Conservation (phyloP, 2,329 filamentous ascomycete species). For the Fusarium oxysporum region DNA sequence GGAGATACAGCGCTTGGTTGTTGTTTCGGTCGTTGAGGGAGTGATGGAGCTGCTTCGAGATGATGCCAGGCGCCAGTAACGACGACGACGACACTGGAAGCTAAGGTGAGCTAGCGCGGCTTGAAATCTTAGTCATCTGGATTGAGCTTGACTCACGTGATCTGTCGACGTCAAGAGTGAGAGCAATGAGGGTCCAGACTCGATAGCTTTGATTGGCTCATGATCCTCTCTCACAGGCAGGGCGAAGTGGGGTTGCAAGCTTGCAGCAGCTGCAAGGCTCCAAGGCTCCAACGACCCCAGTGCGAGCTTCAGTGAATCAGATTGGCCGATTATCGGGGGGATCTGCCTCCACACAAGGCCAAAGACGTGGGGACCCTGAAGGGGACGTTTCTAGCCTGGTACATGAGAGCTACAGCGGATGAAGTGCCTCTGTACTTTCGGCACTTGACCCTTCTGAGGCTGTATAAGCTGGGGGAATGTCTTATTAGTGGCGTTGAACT, state of each 20-base stretch:
- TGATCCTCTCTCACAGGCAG: not conserved
- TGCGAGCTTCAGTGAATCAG: constrained; percentile 7
- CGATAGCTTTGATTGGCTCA: constrained; percentile 35
- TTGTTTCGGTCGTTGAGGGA: constrained; percentile 27
- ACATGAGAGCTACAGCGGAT: constrained; percentile 32
- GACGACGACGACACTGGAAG: constrained; percentile 46
- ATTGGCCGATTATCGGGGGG: constrained; percentile 38
- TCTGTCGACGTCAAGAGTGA: not conserved
- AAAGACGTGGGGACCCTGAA: constrained; percentile 38
- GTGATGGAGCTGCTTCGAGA: constrained; percentile 43
- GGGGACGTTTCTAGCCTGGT: constrained; percentile 15
- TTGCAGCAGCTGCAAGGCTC: constrained; percentile 33
- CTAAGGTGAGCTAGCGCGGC: constrained; percentile 38
- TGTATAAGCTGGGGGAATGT: constrained; percentile 15
- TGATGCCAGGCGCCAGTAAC: constrained; percentile 47
- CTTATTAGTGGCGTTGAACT: constrained; percentile 24
- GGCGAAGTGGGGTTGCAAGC: constrained; percentile 28
- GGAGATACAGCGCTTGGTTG: constrained; percentile 18
- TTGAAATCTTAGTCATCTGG: constrained; percentile 41
- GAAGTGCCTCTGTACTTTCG: constrained; percentile 20
- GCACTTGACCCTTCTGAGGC: constrained; percentile 29
- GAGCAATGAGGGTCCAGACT: not conserved
- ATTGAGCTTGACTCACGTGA: constrained; percentile 35
- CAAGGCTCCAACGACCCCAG: constrained; percentile 30
- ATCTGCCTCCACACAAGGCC: constrained; percentile 28